Evolutionary conservation across 148 eudicot species (phyloP), one percentile per base, ranked within the genome.

Genomic region (Silene conica): DNA sequence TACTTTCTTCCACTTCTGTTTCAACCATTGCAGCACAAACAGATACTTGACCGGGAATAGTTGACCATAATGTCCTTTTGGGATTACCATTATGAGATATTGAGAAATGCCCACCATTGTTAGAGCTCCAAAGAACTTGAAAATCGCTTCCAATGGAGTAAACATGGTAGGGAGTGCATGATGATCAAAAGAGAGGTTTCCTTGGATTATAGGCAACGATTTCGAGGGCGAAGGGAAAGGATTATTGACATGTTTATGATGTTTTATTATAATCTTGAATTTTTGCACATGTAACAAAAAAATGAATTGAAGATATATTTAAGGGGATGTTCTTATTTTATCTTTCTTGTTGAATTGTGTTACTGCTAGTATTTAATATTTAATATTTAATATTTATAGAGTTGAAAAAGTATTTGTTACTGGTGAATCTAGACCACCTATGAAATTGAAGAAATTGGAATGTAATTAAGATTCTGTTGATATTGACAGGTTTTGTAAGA

Each of bases 1-100:
- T 83, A 84, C 99, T 96, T 83, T 96, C 99, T 82, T 96, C 89
- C 21, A 96, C 88, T 85, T 92, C 91, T 65, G 97, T 92, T 75
- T 92, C 92, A 58, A 75, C 91, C 71, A 78, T 22, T 31, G 94
- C 96, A 18, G 96, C 92, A 26, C 92, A 86, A 38, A 96, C 81
- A 74, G 92, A 96, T 22, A 96, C 83, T 67, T 91, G 89, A 3
- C 97, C 97, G 8, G 94, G 94, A 28, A 87, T 69, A 21, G 96
- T 87, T 13, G 90, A 80, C 99, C 99, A 96, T 26, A 96, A 77
- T 73, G 89, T 73, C 74, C 79, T 89, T 34, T 68, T 69, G 1
- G 90, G 94, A 19, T 87, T 74, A 45, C 92, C 83, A 50, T 73
- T 56, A 55, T 87, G 97, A 76, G 77, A 87, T 54, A 96, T 82